Percentiles rank a stretch among this genome's conserved stretches.
Evolutionary conservation across 2,329 filamentous ascomycete genomes (phyloP).

Genomic region (Pseudogymnoascus sp.): DNA sequence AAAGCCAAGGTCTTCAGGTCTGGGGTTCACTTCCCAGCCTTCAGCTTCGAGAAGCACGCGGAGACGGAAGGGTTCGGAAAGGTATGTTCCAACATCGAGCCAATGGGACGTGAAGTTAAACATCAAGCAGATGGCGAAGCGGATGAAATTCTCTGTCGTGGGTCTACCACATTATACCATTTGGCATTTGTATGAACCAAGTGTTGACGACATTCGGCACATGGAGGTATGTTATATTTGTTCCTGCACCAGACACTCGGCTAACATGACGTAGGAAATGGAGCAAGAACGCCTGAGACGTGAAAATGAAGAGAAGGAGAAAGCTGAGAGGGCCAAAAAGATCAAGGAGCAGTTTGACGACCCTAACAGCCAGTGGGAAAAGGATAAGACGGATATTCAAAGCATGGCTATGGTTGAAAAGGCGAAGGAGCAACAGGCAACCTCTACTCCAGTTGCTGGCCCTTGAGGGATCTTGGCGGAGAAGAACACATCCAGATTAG

Average conservation of each 20-base stretch:
- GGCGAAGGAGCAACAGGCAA: constrained; percentile 31
- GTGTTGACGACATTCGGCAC: constrained; percentile 89
- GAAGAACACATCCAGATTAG: constrained; percentile 3
- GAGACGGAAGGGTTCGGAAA: constrained; percentile 99
- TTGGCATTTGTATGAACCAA: constrained; percentile 99
- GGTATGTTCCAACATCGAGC: constrained; percentile 42
- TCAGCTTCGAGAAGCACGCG: constrained; percentile 97
- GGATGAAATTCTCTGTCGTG: constrained; percentile 92
- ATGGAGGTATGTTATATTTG: constrained; percentile 61
- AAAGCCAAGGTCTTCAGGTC: constrained; percentile 93
- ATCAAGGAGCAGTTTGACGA: constrained; percentile 76
- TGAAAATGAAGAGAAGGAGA: constrained; percentile 71
- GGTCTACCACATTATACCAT: constrained; percentile 96
- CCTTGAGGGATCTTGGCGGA: neutral
- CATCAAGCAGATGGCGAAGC: constrained; percentile 73
- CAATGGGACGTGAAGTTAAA: constrained; percentile 12
- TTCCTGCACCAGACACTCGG: constrained; percentile 11
- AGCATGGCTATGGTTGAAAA: constrained; percentile 55
- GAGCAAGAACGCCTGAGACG: constrained; percentile 73
- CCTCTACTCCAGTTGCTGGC: neutral
- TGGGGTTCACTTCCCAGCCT: constrained; percentile 94
- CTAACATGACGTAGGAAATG: constrained; percentile 60
- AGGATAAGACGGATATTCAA: constrained; percentile 75
- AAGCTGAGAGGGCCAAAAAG: constrained; percentile 64
- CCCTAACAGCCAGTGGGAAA: constrained; percentile 72